Conservation (phyloP, 2,329 filamentous ascomycete species). For the Xylaria sp. region DNA sequence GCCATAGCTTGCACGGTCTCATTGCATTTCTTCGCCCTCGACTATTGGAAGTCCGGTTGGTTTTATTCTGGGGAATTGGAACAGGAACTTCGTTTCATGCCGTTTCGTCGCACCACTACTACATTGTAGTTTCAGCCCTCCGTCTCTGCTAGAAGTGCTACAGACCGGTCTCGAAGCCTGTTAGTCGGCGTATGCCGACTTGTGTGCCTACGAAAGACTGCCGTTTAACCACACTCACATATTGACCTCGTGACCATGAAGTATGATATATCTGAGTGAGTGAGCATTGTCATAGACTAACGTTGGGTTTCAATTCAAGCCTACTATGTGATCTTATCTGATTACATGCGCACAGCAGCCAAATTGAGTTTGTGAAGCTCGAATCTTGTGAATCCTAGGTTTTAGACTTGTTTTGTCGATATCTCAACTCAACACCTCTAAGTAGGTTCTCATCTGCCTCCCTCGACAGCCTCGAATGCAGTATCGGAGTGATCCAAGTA, state of each 20-base stretch:
- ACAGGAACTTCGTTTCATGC: background rate
- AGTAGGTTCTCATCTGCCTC: conserved; percentile 5
- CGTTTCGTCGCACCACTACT: background rate
- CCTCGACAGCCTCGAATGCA: conserved; percentile 5
- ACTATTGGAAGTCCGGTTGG: background rate
- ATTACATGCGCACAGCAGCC: conserved; percentile 17
- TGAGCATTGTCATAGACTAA: background rate
- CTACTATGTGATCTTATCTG: background rate
- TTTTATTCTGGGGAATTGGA: background rate
- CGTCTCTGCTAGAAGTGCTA: background rate
- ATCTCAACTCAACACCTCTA: background rate
- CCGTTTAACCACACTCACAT: background rate
- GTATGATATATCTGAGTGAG: conserved; percentile 1
- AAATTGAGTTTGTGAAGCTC: background rate
- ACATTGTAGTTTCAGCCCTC: conserved; percentile 3
- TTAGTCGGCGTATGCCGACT: conserved; percentile 2
- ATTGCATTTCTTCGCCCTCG: conserved; percentile 10
- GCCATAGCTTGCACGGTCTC: conserved; percentile 11
- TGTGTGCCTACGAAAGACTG: background rate
- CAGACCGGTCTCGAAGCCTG: conserved; percentile 1
- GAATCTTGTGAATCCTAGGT: conserved; percentile 14
- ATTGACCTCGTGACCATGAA: conserved; percentile 1
- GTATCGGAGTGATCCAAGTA: conserved; percentile 1
- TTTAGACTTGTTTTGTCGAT: background rate
- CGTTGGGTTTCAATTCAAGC: background rate